phyloP scores from a whole-genome alignment of 1,284 basidiomycete genomes.

The Kwoniella shivajii region DNA sequence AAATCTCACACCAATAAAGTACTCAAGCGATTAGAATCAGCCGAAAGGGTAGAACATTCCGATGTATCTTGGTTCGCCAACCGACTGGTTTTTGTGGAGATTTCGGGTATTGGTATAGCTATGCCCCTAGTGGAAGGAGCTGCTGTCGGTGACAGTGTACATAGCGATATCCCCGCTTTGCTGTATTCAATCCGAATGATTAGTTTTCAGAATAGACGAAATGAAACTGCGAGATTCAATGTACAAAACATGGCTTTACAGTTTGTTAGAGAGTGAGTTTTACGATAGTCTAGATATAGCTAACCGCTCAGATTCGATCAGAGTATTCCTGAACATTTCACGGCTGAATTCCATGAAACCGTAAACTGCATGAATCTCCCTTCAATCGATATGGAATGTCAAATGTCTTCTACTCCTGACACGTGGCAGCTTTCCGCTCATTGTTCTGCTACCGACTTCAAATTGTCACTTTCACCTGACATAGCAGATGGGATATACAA shows the following conservation, averaged over 20 bases:
- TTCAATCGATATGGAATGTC: conserved; percentile 74
- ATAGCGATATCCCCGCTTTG: conserved; percentile 68
- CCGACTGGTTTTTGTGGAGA: conserved; percentile 65
- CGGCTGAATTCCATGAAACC: conserved; percentile 68
- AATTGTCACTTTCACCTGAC: conserved; percentile 78
- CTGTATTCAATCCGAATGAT: conserved; percentile 76
- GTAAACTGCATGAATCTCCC: conserved; percentile 66
- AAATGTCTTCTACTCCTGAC: conserved; percentile 62
- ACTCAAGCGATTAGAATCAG: conserved; percentile 54
- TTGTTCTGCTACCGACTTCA: conserved; percentile 81
- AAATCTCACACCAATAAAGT: conserved; percentile 75
- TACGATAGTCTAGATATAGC: background rate
- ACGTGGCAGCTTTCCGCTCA: conserved; percentile 66
- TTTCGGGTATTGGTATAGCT: conserved; percentile 76
- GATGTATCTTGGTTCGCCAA: conserved; percentile 65
- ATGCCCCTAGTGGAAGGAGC: conserved; percentile 63
- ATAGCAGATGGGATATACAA: conserved; percentile 78
- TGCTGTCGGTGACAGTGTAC: conserved; percentile 56
- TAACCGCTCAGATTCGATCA: conserved; percentile 68
- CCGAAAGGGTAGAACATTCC: conserved; percentile 37
- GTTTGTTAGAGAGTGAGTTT: conserved; percentile 71
- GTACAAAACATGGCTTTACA: conserved; percentile 77
- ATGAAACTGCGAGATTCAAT: conserved; percentile 73
- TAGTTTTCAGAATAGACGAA: conserved; percentile 69
- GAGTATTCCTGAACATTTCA: conserved; percentile 68